Evolutionary conservation across 2,329 filamentous ascomycete genomes (phyloP).

Genomic region (Penicillium occitanis): DNA sequence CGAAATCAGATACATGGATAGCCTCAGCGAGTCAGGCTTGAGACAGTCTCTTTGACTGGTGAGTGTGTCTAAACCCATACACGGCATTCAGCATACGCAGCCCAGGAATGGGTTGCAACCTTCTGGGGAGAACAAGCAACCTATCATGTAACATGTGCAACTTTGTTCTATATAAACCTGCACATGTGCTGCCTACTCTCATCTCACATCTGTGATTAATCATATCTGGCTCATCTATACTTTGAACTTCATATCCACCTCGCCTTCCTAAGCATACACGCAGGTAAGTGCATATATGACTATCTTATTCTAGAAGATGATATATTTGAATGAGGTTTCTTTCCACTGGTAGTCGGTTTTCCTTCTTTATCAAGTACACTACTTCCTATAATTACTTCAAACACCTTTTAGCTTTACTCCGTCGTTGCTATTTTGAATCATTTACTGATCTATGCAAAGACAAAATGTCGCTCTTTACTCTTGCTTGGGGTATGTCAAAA

Average conservation of each 20-base stretch:
- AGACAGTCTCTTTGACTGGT: neutral
- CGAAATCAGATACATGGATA: neutral
- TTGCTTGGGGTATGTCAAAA: too few species aligned
- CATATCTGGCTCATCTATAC: neutral
- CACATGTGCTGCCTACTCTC: neutral
- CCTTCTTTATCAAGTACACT: too few species aligned
- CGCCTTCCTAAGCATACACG: neutral
- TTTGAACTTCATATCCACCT: neutral
- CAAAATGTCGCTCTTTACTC: too few species aligned
- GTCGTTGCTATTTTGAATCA: too few species aligned
- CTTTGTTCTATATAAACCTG: slow-evolving; percentile 6
- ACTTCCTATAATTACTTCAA: too few species aligned
- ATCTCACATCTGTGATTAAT: neutral
- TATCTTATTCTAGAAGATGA: neutral
- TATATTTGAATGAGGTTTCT: too few species aligned
- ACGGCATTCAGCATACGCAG: neutral
- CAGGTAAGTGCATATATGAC: neutral
- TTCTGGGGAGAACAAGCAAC: neutral
- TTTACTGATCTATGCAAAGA: too few species aligned
- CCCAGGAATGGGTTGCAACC: neutral
- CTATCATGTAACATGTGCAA: neutral
- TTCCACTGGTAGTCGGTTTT: too few species aligned
- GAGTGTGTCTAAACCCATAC: neutral
- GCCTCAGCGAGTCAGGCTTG: neutral
- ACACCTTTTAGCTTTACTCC: too few species aligned